Evolutionary conservation across 2,329 filamentous ascomycete genomes (phyloP), one percentile per base, ranked within the genome.

Genomic region (Chaetothyriales sp.): DNA sequence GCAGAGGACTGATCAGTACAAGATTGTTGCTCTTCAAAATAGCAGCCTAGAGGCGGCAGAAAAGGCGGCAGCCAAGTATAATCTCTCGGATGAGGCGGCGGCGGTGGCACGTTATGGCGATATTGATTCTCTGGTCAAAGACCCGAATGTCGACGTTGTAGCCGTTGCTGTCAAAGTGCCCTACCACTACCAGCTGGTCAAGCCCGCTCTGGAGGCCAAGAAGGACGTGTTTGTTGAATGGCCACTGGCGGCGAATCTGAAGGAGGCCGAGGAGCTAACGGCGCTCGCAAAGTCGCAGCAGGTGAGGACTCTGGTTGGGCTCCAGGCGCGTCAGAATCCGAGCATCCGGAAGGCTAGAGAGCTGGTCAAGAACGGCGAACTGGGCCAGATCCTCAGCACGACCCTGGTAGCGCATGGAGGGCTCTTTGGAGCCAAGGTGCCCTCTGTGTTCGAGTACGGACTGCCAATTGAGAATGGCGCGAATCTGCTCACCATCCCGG

Each of bases 191-290:
- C 48, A 61, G 1, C 70, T 69, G 1, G 63, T 70, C 0, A 63
- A 66, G 4, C 72, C 76, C 0, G 72, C 70, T 18, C 55, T 79
- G 1, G 63, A 65, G 7, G 72, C 74, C 0, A 76, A 75, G 0
- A 80, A 80, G 60, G 57, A 64, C 0, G 66, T 76, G 0, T 81
- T 67, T 49, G 68, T 77, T 0, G 78, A 81, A 63, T 81, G 78
- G 75, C 78, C 76, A 3, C 64, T 81, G 0, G 74, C 73, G 0
- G 62, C 72, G 9, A 69, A 73, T 50, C 58, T 64, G 1, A 50
- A 58, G 1, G 62, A 69, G 1, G 73, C 69, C 0, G 55, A 61
- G 9, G 69, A 73, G 42, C 60, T 80, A 45, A 64, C 63, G 0
- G 57, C 57, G 0, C 55, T 66, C 0, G 70, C 65, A 0, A 55